Evolutionary conservation across 768 basidiomycete genomes (phyloP), one percentile per base, ranked within the genome.

Genomic region (Mycena floridula): DNA sequence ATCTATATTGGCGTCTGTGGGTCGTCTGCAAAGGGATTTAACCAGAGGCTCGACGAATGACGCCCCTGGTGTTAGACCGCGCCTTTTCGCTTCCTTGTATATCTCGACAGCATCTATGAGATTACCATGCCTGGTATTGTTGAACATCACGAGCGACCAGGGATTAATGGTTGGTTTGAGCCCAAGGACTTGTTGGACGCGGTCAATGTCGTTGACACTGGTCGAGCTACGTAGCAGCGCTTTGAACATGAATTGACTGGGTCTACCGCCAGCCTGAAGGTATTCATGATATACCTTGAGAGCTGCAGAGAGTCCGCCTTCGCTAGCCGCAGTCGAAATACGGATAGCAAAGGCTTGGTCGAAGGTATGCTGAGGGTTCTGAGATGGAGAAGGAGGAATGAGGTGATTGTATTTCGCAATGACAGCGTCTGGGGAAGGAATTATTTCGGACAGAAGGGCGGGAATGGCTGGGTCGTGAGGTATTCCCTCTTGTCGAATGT

Each of bases 61-160:
- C 6, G 75, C 66, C 22, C 76, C 74, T 4, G 77, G 77, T 3
- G 50, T 53, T 16, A 81, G 57, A 20, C 74, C 75, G 11, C 64
- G 58, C 9, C 56, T 48, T 47, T 63, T 68, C 44, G 75, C 67
- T 27, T 67, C 60, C 21, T 69, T 53, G 56, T 84, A 88, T 15
- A 81, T 62, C 3, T 62, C 56, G 21, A 79, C 50, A 2, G 77
- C 83, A 15, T 66, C 60, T 1, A 49, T 16, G 5, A 68, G 43
- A 38, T 73, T 59, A 15, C 64, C 65, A 1, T 60, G 49, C 11
- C 65, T 67, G 39, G 74, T 55, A 32, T 65, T 65, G 50, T 84
- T 82, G 36, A 58, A 55, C 47, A 89, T 68, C 25, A 87, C 55
- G 43, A 73, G 61, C 4, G 74, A 68, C 74, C 83, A 86, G 25